A percentile compares a stretch with the other conserved stretches of the same genome.
These are phyloP conservation scores for Populus pruinosa DNA, from an alignment of 345 rosid genomes.

Conservation along the genomic window DNA sequence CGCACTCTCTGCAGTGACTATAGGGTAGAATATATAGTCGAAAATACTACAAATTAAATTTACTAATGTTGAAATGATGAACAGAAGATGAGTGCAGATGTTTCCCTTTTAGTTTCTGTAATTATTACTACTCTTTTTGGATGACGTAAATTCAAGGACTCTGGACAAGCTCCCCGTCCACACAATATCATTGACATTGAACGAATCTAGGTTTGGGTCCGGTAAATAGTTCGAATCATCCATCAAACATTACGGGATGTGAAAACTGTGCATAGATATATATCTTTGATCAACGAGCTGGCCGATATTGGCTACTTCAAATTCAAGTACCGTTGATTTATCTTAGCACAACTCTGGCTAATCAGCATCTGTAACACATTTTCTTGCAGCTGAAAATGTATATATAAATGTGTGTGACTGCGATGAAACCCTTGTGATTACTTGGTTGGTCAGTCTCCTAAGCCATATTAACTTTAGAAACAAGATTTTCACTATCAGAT, in stretches of 20 bases:
- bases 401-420: not conserved
- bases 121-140: not conserved
- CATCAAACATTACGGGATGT: not conserved
- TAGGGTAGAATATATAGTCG: not conserved
- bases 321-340: too few species aligned
- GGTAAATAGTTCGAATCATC: not conserved
- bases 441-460: not conserved
- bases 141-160: not conserved
- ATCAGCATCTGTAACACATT: not conserved
- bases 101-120: not conserved
- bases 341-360: too few species aligned
- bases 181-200: not conserved
- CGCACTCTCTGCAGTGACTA: not conserved
- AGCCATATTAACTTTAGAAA: not conserved
- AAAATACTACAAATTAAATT: not conserved
- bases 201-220: not conserved
- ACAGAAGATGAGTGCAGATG: not conserved
- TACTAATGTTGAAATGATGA: not conserved
- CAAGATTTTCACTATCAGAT: not conserved
- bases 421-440: not conserved
- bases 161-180: not conserved
- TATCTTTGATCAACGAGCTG: too few species aligned
- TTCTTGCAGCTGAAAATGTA: not conserved
- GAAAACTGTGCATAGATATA: too few species aligned
- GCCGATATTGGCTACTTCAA: too few species aligned